phyloP scores from a whole-genome alignment of 495 filamentous ascomycete genomes.

The Trichoderma asperelloides region DNA sequence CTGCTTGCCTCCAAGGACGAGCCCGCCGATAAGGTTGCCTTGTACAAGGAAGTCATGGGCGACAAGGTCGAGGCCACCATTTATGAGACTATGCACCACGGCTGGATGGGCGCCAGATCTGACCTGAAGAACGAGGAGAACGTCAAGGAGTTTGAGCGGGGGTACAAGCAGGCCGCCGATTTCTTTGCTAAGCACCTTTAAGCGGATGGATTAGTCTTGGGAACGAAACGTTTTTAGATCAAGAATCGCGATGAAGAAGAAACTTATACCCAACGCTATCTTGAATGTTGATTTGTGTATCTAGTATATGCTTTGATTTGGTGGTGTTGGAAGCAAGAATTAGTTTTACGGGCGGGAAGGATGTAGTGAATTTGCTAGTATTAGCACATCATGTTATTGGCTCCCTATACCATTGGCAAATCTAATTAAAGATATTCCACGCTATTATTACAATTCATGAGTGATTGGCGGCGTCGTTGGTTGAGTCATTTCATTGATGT shows the following conservation, averaged over 20 bases:
- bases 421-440: too few relatives aligned
- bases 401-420: too few relatives aligned
- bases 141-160: conserved; percentile 42
- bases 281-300: neutral
- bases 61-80: conserved; percentile 37
- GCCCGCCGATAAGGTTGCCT: conserved; percentile 30
- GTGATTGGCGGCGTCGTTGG: too few relatives aligned
- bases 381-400: too few relatives aligned
- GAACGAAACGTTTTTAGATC: neutral
- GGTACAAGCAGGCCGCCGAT: conserved; percentile 34
- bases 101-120: conserved; percentile 55
- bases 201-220: neutral
- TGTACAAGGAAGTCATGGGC: conserved; percentile 33
- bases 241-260: neutral
- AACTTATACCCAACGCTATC: neutral
- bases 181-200: conserved; percentile 38
- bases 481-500: too few relatives aligned
- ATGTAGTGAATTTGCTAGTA: too few relatives aligned
- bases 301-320: too few relatives aligned
- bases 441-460: too few relatives aligned
- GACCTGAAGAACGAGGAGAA: conserved; percentile 42
- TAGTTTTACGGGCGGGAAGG: too few relatives aligned
- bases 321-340: too few relatives aligned
- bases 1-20: conserved; percentile 47
- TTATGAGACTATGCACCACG: conserved; percentile 46